These are phyloP conservation scores for Colletotrichum sidae DNA, from an alignment of 2,329 filamentous ascomycete species.

Conservation along the genomic window DNA sequence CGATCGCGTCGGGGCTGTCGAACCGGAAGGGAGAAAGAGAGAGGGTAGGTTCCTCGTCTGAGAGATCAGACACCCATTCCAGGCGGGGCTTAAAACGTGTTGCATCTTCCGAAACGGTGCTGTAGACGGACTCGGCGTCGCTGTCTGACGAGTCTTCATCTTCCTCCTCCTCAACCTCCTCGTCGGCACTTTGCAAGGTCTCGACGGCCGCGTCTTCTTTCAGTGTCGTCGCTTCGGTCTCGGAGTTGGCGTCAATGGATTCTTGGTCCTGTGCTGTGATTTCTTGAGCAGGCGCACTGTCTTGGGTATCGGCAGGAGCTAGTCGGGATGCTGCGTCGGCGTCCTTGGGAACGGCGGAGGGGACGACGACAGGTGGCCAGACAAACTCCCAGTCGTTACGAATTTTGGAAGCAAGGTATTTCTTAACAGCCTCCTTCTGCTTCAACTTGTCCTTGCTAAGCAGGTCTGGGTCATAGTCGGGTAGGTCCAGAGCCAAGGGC, in stretches of 20 bases:
- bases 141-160: constrained; percentile 56
- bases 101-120: constrained; percentile 66
- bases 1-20: constrained; percentile 61
- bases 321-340: constrained; percentile 4
- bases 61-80: constrained; percentile 70
- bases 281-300: constrained; percentile 19
- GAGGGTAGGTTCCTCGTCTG: constrained; percentile 57
- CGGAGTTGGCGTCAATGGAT: constrained; percentile 21
- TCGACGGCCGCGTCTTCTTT: constrained; percentile 29
- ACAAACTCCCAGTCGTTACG: constrained; percentile 70
- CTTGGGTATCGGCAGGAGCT: not conserved
- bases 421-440: constrained; percentile 72
- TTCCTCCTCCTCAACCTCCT: constrained; percentile 50
- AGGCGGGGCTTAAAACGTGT: constrained; percentile 61
- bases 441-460: constrained; percentile 71
- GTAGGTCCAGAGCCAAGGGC: constrained; percentile 44
- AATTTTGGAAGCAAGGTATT: constrained; percentile 64
- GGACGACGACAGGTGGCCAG: constrained; percentile 59
- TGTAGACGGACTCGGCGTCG: constrained; percentile 64
- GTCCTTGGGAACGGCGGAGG: constrained; percentile 10
- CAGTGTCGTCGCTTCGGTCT: constrained; percentile 7
- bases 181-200: constrained; percentile 36
- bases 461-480: constrained; percentile 70
- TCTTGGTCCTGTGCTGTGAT: constrained; percentile 8
- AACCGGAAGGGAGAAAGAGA: constrained; percentile 62